phyloP scores from a whole-genome alignment of 176 grass and related monocot species.

The Secale cereale region DNA sequence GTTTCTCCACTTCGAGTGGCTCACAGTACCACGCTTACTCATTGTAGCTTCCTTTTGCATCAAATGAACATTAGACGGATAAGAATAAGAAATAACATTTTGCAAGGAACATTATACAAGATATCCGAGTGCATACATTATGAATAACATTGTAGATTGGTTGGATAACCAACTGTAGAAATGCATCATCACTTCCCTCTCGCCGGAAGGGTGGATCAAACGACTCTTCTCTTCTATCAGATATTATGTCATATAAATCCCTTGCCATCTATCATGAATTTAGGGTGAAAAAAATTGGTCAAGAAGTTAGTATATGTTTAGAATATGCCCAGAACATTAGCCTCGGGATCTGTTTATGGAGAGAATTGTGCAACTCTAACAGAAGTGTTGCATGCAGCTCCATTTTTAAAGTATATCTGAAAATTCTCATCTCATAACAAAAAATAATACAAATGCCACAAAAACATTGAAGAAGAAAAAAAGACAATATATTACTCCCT shows the following conservation, averaged over 20 bases:
- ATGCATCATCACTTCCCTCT: constrained; percentile 54
- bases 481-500: not conserved
- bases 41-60: constrained; percentile 70
- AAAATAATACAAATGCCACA: not conserved
- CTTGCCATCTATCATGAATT: constrained; percentile 71
- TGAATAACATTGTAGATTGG: constrained; percentile 69
- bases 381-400: not conserved
- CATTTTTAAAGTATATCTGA: not conserved
- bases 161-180: constrained; percentile 60
- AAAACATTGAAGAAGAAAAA: not conserved
- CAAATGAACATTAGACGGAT: constrained; percentile 30
- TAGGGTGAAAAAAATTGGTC: not conserved
- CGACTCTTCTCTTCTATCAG: not conserved
- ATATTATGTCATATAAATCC: constrained; percentile 59
- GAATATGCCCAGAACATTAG: not conserved
- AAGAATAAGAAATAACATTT: not conserved
- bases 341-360: not conserved
- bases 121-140: constrained; percentile 56
- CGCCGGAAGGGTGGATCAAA: constrained; percentile 32
- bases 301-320: constrained; percentile 8
- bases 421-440: not conserved
- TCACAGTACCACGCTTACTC: constrained; percentile 60
- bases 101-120: not conserved
- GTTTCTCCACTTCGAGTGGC: constrained; percentile 98
- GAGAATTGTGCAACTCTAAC: constrained; percentile 15